phyloP scores from a whole-genome alignment of 352 stramenopile genomes.

The Pythium pectinolyticum region DNA sequence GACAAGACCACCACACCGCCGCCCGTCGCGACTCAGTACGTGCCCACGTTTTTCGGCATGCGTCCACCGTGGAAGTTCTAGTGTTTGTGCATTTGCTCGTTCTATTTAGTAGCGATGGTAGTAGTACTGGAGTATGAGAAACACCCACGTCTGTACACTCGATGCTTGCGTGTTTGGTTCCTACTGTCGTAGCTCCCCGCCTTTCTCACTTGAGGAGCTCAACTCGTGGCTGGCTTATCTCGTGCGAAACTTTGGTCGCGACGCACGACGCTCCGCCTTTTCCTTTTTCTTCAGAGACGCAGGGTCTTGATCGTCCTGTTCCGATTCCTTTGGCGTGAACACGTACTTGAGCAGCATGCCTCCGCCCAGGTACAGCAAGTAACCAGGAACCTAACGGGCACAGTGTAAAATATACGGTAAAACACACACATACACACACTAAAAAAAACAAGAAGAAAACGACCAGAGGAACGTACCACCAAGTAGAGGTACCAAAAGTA shows the following conservation, averaged over 20 bases:
- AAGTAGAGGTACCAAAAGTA: conserved; percentile 89
- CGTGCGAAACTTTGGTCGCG: conserved; percentile 25
- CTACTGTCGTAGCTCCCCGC: too few species aligned
- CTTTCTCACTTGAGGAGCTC: neutral
- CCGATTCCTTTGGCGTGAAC: conserved; percentile 59
- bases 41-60: conserved; percentile 15
- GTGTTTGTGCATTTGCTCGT: neutral
- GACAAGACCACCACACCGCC: neutral
- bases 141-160: too few species aligned
- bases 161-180: neutral
- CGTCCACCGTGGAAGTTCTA: conserved; percentile 29
- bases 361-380: conserved; percentile 77
- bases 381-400: conserved; percentile 61
- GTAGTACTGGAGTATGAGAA: too few species aligned
- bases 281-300: conserved; percentile 69
- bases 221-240: conserved; percentile 16
- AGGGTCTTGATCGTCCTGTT: conserved; percentile 53
- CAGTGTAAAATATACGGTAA: neutral
- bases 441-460: neutral
- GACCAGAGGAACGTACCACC: conserved; percentile 37
- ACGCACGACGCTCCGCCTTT: conserved; percentile 55
- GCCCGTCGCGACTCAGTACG: conserved; percentile 4
- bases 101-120: conserved; percentile 21
- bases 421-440: neutral
- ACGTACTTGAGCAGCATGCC: conserved; percentile 82